Evolutionary conservation across 805 yeast genomes (phyloP).

Genomic region (Metschnikowia cerradonensis): DNA sequence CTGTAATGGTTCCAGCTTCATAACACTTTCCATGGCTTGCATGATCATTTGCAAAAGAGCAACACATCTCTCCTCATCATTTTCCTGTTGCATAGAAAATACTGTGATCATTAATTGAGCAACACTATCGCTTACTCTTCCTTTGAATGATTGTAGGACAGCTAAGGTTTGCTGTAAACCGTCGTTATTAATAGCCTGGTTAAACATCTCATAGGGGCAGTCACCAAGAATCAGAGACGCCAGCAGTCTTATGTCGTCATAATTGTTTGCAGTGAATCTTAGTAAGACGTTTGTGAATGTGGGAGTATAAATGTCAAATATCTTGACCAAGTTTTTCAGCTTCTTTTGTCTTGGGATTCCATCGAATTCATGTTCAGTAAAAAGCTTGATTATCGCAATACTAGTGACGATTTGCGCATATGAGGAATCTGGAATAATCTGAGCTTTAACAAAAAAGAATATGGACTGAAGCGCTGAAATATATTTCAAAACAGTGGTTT

Average conservation of each 20-base stretch:
- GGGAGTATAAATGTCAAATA: conserved; percentile 8
- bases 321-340: neutral
- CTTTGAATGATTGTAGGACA: conserved; percentile 39
- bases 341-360: conserved; percentile 5
- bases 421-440: conserved; percentile 44
- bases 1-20: conserved; percentile 30
- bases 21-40: conserved; percentile 7
- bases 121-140: conserved; percentile 75
- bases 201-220: conserved; percentile 11
- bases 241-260: conserved; percentile 63
- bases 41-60: conserved; percentile 5
- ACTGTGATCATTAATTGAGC: conserved; percentile 61
- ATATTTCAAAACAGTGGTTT: neutral
- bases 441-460: conserved; percentile 59
- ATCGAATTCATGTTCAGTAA: conserved; percentile 32
- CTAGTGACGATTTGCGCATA: conserved; percentile 36
- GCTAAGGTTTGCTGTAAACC: conserved; percentile 7
- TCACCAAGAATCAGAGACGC: conserved; percentile 8
- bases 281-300: conserved; percentile 43
- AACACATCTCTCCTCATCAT: conserved; percentile 5
- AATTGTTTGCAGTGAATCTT: conserved; percentile 64
- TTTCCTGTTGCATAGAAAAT: conserved; percentile 18
- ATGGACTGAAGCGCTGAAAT: conserved; percentile 21
- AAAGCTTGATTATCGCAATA: conserved; percentile 47
- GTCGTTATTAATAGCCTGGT: neutral